phyloP scores from a whole-genome alignment of 208 protist species.

The Porcisia deanei region DNA sequence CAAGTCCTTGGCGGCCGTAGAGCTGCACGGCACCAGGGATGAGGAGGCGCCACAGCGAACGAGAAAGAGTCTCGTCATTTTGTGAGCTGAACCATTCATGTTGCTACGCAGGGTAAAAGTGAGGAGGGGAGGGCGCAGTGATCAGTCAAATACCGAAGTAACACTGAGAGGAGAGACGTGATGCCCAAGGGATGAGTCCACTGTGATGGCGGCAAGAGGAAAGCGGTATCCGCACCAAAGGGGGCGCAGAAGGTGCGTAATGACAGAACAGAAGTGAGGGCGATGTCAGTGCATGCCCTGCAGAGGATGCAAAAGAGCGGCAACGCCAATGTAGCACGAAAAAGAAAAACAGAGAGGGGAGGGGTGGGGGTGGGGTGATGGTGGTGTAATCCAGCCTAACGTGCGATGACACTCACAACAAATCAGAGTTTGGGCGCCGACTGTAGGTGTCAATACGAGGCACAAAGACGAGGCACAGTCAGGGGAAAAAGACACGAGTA shows the following conservation, averaged over 20 bases:
- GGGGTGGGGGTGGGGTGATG: not conserved
- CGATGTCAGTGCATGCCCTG: not conserved
- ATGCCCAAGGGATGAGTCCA: not conserved
- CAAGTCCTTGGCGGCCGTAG: not conserved
- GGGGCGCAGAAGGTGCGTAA: not conserved
- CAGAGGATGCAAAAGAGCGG: not conserved
- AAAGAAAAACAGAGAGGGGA: not conserved
- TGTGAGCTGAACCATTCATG: not conserved
- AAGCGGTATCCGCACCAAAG: not conserved
- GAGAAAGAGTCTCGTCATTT: constrained; percentile 7
- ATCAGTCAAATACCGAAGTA: not conserved
- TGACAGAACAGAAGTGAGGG: not conserved
- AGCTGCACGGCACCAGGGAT: not conserved
- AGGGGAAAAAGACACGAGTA: too few species aligned
- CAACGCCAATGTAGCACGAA: not conserved
- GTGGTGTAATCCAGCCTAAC: too few species aligned
- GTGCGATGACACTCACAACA: too few species aligned
- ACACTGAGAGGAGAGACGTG: not conserved
- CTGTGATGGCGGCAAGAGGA: not conserved
- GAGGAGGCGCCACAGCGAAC: not conserved
- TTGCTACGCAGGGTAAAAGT: not conserved
- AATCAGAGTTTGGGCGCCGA: too few species aligned
- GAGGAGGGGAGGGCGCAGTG: not conserved
- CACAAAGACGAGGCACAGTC: too few species aligned
- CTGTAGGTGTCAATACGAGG: too few species aligned